Evolutionary conservation across 2,329 filamentous ascomycete species (phyloP), one percentile per base, ranked within the genome.

Genomic region (Fusarium clavum): DNA sequence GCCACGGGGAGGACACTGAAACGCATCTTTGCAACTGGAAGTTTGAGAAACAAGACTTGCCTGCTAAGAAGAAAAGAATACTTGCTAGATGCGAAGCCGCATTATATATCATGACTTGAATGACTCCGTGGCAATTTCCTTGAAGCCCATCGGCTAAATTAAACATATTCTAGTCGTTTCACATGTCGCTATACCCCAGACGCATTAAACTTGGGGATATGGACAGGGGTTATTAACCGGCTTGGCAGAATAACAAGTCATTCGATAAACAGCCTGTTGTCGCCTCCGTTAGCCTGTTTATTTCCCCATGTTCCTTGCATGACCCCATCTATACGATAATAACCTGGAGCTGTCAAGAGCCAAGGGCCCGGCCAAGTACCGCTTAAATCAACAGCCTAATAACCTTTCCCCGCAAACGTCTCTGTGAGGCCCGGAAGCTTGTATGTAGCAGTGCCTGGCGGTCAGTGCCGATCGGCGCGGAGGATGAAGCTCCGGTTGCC

Each of bases 61-160:
- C 22, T 56, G 34, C 41, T 13, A 9, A 30, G 48, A 4, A n/a
- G 3, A 3, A 14, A 14, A 20, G 13, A 0, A 6, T n/a, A 1
- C 13, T 16, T 4, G 4, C 8, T 2, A 6, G 3, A 16, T 14
- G 3, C 7, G 18, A 16, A n/a, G 8, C 25, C 22, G 5, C 29
- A 20, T 44, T 18, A 48, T 14, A 48, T 63, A 8, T 57, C 30
- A 25, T 62, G 46, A 16, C 8, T 16, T 3, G 1, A 11, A 22
- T 14, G 52, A 24, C 18, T 24, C 12, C 16, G 24, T 43, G 43
- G 34, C 58, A 48, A 44, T 38, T 29, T 38, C 20, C 30, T 12
- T 44, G 18, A 38, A 38, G 13, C 16, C 18, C 34, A 5, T n/a
- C 61, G 61, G 61, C 34, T 64, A 64, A 64, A 64, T 64, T 64